phyloP scores from a whole-genome alignment of 306 rosid species.

The Carpinus fangiana region DNA sequence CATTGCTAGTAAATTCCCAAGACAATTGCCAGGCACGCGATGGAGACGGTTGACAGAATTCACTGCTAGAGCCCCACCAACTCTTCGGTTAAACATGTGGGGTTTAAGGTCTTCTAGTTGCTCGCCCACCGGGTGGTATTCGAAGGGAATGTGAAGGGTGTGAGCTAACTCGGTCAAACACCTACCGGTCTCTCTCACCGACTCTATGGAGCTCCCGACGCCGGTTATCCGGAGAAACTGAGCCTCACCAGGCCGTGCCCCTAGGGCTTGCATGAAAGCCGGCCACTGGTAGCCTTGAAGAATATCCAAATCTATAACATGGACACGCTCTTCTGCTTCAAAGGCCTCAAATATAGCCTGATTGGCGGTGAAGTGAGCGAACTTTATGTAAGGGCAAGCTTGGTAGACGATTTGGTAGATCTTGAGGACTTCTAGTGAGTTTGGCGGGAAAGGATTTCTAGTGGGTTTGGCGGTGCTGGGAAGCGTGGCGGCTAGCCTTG shows the following conservation, averaged over 20 bases:
- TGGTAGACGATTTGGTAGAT: constrained; percentile 89
- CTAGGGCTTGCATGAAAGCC: constrained; percentile 89
- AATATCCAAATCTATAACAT: constrained; percentile 79
- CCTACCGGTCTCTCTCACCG: constrained; percentile 64
- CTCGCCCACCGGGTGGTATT: constrained; percentile 76
- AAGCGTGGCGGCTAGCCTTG: constrained; percentile 70
- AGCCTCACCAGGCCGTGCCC: constrained; percentile 59
- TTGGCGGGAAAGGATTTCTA: constrained; percentile 44
- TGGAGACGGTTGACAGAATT: constrained; percentile 77
- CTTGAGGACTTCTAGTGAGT: constrained; percentile 76
- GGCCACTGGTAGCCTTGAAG: constrained; percentile 97
- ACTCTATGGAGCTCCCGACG: constrained; percentile 45
- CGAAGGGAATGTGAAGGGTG: constrained; percentile 83
- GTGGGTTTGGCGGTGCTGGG: constrained; percentile 32
- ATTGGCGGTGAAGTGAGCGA: constrained; percentile 90
- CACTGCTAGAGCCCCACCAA: constrained; percentile 82
- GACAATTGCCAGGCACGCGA: constrained; percentile 52
- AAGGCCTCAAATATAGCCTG: constrained; percentile 93
- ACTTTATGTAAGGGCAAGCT: constrained; percentile 87
- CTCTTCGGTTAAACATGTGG: constrained; percentile 74
- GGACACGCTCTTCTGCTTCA: constrained; percentile 79
- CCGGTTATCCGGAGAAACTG: constrained; percentile 78
- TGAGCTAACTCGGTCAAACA: constrained; percentile 67
- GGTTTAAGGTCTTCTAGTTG: constrained; percentile 69
- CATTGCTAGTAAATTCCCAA: constrained; percentile 60